These are phyloP conservation scores for Ophiostoma tasmaniense DNA, from an alignment of 2,329 filamentous ascomycete genomes.

Conservation along the genomic window DNA sequence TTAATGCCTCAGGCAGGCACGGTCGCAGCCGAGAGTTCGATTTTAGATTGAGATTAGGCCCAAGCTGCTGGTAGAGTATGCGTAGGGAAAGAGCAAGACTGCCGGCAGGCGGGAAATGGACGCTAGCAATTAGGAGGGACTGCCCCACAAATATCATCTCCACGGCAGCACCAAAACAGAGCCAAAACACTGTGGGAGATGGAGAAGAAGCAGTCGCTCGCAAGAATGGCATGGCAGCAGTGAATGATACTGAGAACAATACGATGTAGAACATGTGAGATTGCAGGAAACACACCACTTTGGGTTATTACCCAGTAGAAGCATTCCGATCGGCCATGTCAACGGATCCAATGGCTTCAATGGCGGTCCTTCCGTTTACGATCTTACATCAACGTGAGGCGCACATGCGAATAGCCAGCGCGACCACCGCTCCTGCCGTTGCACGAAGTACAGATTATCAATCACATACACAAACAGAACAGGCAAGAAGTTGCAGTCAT, in stretches of 20 bases:
- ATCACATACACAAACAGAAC: too few relatives aligned
- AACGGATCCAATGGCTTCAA: too few relatives aligned
- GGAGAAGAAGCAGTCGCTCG: neutral
- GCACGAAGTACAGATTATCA: too few relatives aligned
- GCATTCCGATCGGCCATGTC: neutral
- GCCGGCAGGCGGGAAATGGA: slow-evolving; percentile 2
- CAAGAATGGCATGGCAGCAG: neutral
- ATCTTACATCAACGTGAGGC: neutral
- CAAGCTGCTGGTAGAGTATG: slow-evolving; percentile 5
- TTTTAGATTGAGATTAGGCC: neutral
- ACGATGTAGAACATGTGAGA: too few relatives aligned
- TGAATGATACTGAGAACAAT: neutral
- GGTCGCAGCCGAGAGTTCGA: neutral
- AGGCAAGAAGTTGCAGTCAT: neutral
- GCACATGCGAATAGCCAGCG: neutral
- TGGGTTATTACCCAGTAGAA: neutral
- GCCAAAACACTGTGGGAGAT: neutral
- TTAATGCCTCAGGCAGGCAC: slow-evolving; percentile 12
- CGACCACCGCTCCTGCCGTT: neutral
- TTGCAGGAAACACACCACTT: neutral
- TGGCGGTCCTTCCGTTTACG: neutral
- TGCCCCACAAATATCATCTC: neutral
- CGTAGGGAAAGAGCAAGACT: neutral
- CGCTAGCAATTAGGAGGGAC: neutral
- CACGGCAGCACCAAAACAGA: neutral